Evolutionary conservation across 306 rosid species (phyloP), one percentile per base, ranked within the genome.

Genomic region (Dryas octopetala): DNA sequence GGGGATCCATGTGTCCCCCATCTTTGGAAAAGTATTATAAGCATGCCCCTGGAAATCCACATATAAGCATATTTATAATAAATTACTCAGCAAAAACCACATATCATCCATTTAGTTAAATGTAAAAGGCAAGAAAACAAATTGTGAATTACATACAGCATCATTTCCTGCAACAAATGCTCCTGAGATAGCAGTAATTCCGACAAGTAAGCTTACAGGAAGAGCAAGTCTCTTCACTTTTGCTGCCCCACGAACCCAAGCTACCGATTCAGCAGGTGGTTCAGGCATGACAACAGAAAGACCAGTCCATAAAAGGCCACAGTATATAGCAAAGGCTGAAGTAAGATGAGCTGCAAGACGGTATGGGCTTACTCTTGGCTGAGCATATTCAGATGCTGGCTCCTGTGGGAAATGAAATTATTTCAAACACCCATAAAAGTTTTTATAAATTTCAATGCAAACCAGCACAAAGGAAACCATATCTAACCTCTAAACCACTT

Each of bases 271-370:
- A 59, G 90, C 79, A n/a, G 96, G 98, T 45, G 97, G 98, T 78
- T 94, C 96, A 0, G 97, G 98, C 96, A 94, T 86, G 66, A 94
- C 91, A 76, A 94, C 97, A 69, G 93, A 86, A 74, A 94, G 93
- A 73, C 84, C 96, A 60, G 96, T 91, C 97, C 96, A 94, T 46
- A 91, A 68, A 60, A 94, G 97, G 62, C 98, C 97, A 14, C 95
- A 81, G 79, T 90, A 94, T 71, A 94, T 94, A 66, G 88, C 86
- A 80, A 91, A 90, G 71, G 98, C 97, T n/a, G 98, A 94, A 45
- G 97, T 91, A 66, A 94, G 97, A 86, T 94, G 96, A 74, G 97
- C 88, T n/a, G 97, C 97, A 74, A 94, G 97, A 61, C 98, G 94
- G 80, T 91, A 94, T 19, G 97, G 97, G 86, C 97, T 94, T 62